Base-by-base conservation (phyloP, 352 stramenopile species). In the Thraustotheca clavata region DNA sequence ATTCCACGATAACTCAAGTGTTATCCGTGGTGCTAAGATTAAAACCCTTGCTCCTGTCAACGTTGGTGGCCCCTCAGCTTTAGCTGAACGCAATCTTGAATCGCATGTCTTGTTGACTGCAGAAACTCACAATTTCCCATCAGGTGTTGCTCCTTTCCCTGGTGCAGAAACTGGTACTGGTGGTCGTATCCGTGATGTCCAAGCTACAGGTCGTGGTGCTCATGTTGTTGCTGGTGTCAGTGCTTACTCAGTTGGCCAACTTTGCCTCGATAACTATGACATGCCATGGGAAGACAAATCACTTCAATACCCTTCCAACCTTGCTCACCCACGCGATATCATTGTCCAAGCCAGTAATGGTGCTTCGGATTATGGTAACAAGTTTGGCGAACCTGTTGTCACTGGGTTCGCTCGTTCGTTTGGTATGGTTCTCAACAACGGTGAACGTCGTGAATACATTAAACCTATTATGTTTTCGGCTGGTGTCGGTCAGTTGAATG, bases 381-480 rank as follows among this genome's bases (percentile, higher is more conserved):
- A 99, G 80, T 99, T 98, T 67, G 97, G 97, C 34, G 97, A 99
- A 74, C 97, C 97, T n/a, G 96, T 99, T 6, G 90, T 99, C 38
- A 83, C 94, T 59, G 97, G 97, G 24, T 99, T 98, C 69, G 97
- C 95, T 31, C 87, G 97, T 32, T 98, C 89, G 14, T 99, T 99
- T 69, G 97, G 97, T 16, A 93, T 98, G 83, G 77, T 96, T 22
- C 74, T 99, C 48, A 88, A 94, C 0, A 96, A 86, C 59, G 96
- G 96, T 36, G 91, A 98, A 67, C 87, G 97, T 29, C 96, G 94
- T 67, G 97, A 99, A 72, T 99, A 98, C 89, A 96, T 99, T 63
- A 99, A 99, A 79, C 97, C 97, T 26, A 99, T 99, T 72, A 99
- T 99, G 96, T 99, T 99, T 69, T 98, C 94, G 47, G 96, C 96